Conservation (phyloP, 371 early-diverging fungal species). For the Apophysomyces sp. region DNA sequence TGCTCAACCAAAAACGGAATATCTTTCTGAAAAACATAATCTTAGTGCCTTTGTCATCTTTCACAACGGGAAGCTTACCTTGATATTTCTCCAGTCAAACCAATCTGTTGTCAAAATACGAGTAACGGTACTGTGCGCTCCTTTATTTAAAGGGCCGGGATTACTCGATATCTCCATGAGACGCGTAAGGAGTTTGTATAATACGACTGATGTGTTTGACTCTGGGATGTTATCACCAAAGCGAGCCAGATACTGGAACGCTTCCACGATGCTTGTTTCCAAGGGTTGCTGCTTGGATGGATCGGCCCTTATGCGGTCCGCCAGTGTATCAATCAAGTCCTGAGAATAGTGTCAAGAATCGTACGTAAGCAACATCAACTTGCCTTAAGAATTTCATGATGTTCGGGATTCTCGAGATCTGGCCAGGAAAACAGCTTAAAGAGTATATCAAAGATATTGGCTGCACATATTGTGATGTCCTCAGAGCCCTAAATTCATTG, state of each 20-base stretch:
- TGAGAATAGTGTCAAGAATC: slow-evolving; percentile 1
- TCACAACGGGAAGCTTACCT: slow-evolving; percentile 15
- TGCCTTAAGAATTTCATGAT: slow-evolving; percentile 34
- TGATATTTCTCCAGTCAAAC: slow-evolving; percentile 43
- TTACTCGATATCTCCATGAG: slow-evolving; percentile 21
- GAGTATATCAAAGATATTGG: slow-evolving; percentile 45
- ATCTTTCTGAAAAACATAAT: slow-evolving; percentile 25
- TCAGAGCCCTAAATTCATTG: slow-evolving; percentile 20
- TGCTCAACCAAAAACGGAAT: slow-evolving; percentile 39
- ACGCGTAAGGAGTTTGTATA: slow-evolving; percentile 28
- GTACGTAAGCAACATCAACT: neutral
- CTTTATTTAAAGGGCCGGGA: slow-evolving; percentile 6
- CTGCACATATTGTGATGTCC: slow-evolving; percentile 32
- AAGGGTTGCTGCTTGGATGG: slow-evolving; percentile 10
- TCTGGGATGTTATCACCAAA: slow-evolving; percentile 34
- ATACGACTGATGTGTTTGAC: slow-evolving; percentile 25
- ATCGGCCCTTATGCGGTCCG: slow-evolving; percentile 14
- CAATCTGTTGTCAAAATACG: slow-evolving; percentile 29
- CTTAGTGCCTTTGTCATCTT: neutral
- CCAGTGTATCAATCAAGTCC: slow-evolving; percentile 16
- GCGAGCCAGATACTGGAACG: slow-evolving; percentile 34
- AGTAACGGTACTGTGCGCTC: slow-evolving; percentile 19
- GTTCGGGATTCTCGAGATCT: slow-evolving; percentile 50
- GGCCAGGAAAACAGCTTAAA: slow-evolving; percentile 55
- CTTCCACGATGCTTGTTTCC: slow-evolving; percentile 17